A percentile compares a stretch with the other conserved stretches of the same genome.
Evolutionary conservation across 768 basidiomycete species (phyloP).

Genomic region (Suillus alpinus): DNA sequence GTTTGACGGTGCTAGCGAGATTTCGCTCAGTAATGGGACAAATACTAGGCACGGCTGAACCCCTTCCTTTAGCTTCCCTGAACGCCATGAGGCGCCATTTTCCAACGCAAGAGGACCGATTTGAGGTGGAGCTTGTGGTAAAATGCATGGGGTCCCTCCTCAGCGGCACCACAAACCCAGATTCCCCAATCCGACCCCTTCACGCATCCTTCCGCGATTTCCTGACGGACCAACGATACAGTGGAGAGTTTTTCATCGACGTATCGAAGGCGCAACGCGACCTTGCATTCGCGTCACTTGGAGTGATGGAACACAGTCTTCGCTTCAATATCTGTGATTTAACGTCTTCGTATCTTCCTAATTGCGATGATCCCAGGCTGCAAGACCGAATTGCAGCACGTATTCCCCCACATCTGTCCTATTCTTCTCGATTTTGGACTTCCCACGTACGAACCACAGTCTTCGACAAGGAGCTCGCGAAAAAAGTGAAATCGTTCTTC

Average conservation of each 20-base stretch:
- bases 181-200: too few relatives aligned
- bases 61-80: background rate
- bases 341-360: too few relatives aligned
- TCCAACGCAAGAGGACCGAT: too few relatives aligned
- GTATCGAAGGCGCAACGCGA: constrained; percentile 9
- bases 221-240: constrained; percentile 13
- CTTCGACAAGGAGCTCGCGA: background rate
- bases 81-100: background rate
- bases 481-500: constrained; percentile 2
- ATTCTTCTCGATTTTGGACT: constrained; percentile 12
- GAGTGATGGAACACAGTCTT: constrained; percentile 17
- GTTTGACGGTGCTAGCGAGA: too few relatives aligned
- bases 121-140: background rate
- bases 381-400: too few relatives aligned
- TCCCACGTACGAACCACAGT: constrained; percentile 3
- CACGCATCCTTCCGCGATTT: constrained; percentile 15
- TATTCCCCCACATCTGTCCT: constrained; percentile 2
- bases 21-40: constrained; percentile 1
- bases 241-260: constrained; percentile 14
- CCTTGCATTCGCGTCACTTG: constrained; percentile 22
- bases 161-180: background rate
- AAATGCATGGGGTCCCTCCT: constrained; percentile 7
- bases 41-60: background rate
- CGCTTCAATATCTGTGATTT: too few relatives aligned
- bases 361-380: too few relatives aligned